Conservation (phyloP, 306 rosid species). For the Cicer yamashitae region DNA sequence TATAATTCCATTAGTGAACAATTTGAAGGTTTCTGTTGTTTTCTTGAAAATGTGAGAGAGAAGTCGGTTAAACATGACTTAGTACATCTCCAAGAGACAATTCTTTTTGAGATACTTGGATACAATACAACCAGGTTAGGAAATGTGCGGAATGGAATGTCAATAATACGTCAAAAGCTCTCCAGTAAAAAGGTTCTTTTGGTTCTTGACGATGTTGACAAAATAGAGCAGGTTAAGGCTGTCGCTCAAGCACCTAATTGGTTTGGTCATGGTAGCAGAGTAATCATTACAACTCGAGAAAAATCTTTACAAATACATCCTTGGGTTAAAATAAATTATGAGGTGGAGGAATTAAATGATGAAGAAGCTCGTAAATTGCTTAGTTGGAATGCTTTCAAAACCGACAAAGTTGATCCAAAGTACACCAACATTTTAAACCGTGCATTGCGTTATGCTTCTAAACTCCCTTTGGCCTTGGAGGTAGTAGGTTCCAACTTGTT, state of each 20-base stretch:
- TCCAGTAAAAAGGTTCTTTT: neutral
- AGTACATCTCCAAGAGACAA: neutral
- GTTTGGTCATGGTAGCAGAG: slow-evolving; percentile 1
- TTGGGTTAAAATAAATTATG: neutral
- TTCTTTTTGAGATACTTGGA: slow-evolving; percentile 3
- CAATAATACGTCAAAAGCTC: neutral
- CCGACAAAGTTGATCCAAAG: neutral
- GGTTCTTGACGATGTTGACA: slow-evolving; percentile 13
- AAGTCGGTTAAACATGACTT: neutral
- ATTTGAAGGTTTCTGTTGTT: slow-evolving; percentile 23
- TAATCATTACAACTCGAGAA: neutral
- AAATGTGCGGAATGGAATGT: neutral
- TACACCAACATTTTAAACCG: neutral
- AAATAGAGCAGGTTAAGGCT: neutral
- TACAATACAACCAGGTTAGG: neutral
- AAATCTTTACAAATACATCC: neutral
- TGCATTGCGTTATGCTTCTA: neutral
- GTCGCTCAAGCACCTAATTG: neutral
- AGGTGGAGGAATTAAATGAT: neutral
- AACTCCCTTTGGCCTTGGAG: slow-evolving; percentile 13
- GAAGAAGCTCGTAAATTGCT: neutral
- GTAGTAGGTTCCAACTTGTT: slow-evolving; percentile 28
- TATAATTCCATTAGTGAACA: neutral
- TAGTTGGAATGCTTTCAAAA: slow-evolving; percentile 7
- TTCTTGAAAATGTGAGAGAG: slow-evolving; percentile 10